Evolutionary conservation across 331 rosid genomes (phyloP).

Genomic region (Malus hybrid): DNA sequence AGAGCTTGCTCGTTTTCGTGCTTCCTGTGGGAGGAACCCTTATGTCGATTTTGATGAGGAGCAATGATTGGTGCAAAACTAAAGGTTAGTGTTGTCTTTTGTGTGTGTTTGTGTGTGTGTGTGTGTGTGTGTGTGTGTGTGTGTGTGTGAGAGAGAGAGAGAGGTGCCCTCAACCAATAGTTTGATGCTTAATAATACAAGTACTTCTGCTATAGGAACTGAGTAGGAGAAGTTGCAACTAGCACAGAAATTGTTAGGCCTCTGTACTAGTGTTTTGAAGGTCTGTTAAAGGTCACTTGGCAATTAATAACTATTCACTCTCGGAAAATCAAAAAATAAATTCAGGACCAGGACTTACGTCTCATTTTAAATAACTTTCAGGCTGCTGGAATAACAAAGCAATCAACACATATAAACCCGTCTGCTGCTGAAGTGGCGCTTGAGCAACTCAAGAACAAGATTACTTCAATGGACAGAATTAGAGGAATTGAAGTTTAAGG

Average conservation of each 20-base stretch:
- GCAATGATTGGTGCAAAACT: slow-evolving; percentile 51
- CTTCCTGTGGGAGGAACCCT: slow-evolving; percentile 45
- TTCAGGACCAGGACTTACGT: neutral
- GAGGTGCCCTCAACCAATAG: neutral
- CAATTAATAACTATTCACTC: neutral
- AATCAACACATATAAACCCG: slow-evolving; percentile 41
- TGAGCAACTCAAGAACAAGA: slow-evolving; percentile 42
- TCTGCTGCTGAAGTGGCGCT: slow-evolving; percentile 76
- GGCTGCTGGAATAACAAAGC: slow-evolving; percentile 79
- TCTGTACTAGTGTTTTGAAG: slow-evolving; percentile 70
- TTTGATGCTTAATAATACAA: slow-evolving; percentile 9
- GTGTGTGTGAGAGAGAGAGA: neutral
- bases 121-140: neutral
- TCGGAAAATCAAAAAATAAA: neutral
- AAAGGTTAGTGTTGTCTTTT: slow-evolving; percentile 43
- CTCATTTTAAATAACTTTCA: slow-evolving; percentile 18
- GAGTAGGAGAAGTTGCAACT: slow-evolving; percentile 79
- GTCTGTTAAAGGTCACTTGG: slow-evolving; percentile 15
- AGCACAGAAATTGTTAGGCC: slow-evolving; percentile 63
- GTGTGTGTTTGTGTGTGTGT: neutral
- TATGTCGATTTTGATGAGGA: slow-evolving; percentile 61
- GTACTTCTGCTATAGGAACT: slow-evolving; percentile 45
- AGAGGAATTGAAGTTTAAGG: slow-evolving; percentile 70
- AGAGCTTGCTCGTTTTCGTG: slow-evolving; percentile 48
- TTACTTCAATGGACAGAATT: slow-evolving; percentile 54